Evolutionary conservation across 306 rosid species (phyloP).

Genomic region (Sicyos edulis): DNA sequence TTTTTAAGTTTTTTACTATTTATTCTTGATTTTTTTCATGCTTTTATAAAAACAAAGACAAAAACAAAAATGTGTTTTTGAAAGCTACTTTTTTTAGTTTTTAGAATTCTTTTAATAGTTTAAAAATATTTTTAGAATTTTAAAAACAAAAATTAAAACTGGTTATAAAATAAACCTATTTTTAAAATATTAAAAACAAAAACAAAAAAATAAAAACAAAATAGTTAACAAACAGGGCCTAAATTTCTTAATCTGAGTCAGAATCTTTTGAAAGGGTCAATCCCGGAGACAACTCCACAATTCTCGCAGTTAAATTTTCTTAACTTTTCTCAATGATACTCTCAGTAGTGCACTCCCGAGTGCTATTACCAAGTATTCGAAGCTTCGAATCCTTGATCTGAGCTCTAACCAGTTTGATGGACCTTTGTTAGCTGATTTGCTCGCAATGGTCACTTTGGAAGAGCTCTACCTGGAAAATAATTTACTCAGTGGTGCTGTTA

Average conservation of each 20-base stretch:
- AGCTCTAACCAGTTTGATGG: conserved; percentile 78
- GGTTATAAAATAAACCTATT: too few relatives aligned
- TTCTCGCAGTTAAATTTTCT: conserved; percentile 71
- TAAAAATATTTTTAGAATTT: too few relatives aligned
- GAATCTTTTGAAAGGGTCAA: conserved; percentile 61
- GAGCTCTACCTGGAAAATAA: conserved; percentile 75
- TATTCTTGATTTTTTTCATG: too few relatives aligned
- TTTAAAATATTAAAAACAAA: too few relatives aligned
- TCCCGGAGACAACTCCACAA: conserved; percentile 83
- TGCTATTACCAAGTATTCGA: conserved; percentile 67
- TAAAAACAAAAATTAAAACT: too few relatives aligned
- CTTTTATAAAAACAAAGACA: too few relatives aligned
- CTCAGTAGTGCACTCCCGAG: conserved; percentile 57
- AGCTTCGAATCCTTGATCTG: conserved; percentile 75
- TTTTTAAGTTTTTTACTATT: too few relatives aligned
- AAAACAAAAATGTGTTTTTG: too few relatives aligned
- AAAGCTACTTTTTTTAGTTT: too few relatives aligned
- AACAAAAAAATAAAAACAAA: too few relatives aligned
- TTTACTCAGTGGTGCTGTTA: conserved; percentile 54
- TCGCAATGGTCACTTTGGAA: conserved; percentile 63
- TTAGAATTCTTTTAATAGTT: too few relatives aligned
- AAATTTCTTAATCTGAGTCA: conserved; percentile 82
- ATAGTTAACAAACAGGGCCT: too few relatives aligned
- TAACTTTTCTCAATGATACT: conserved; percentile 64
- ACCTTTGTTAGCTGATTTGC: conserved; percentile 43